Conservation (phyloP, 177 flowering plant species). For the Tripterygium wilfordii region DNA sequence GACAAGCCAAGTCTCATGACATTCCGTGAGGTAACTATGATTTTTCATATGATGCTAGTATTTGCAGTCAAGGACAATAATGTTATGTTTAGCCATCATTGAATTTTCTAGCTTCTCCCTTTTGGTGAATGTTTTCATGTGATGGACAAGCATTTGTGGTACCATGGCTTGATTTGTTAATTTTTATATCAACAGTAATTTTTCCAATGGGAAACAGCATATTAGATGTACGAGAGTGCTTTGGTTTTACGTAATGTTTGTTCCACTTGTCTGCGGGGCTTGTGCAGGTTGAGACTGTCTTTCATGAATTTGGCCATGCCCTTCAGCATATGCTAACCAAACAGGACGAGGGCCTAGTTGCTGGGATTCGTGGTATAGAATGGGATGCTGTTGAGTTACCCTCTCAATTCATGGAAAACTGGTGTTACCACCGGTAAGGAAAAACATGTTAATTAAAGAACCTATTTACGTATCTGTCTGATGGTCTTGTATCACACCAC, state of each 20-base stretch:
- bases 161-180: too few species aligned
- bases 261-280: not conserved
- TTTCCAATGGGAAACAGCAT: not conserved
- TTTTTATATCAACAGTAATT: too few species aligned
- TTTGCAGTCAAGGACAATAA: too few species aligned
- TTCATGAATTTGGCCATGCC: constrained; percentile 99
- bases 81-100: too few species aligned
- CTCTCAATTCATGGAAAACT: constrained; percentile 97
- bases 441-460: not conserved
- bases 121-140: too few species aligned
- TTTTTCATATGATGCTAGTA: too few species aligned
- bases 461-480: not conserved
- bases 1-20: constrained; percentile 96
- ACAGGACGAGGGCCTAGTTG: constrained; percentile 86
- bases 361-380: constrained; percentile 87
- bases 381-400: constrained; percentile 99
- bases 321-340: constrained; percentile 98
- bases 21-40: constrained; percentile 95
- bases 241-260: not conserved
- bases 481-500: not conserved
- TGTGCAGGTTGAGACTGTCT: constrained; percentile 89
- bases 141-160: not conserved
- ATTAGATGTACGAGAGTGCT: not conserved
- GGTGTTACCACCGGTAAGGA: constrained; percentile 94
- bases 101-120: too few species aligned